Base-by-base conservation (phyloP, 345 rosid species). In the Citrus medica region DNA sequence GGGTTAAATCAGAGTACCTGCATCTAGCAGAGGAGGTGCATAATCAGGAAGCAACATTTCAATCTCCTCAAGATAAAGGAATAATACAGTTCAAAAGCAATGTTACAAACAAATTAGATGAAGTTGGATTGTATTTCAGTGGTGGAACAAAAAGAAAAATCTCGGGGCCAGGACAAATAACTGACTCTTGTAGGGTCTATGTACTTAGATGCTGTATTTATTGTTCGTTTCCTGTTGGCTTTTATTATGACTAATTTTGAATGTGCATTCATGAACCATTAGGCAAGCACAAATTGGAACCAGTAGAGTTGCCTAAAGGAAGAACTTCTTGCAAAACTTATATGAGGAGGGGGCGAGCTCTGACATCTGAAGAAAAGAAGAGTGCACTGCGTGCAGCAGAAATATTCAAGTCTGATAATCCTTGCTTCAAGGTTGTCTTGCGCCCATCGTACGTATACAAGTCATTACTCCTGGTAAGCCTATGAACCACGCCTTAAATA, bases 361-460 rank as follows among this genome's bases (percentile, higher is more conserved):
- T 66, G 24, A 85, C 83, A 17, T 10, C 66, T 2, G 87, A 84
- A 81, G 86, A 78, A 46, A 85, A 77, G 53, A 68, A 69, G 46
- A 81, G 71, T 32, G 66, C 86, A 8, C 25, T 78, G 22, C 78
- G 14, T 72, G 82, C 81, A 63, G 86, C 88, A 65, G 60, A 68
- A 61, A 73, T 24, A 71, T 85, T 84, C 71, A 78, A 81, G 69
- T 63, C 87, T 2, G 51, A 73, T 33, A 75, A 84, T 73, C 88
- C 90, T 13, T 88, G 77, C 79, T 88, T 78, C 78, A 75, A 76
- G 74, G 79, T 85, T 61, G 76, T 75, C 74, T 66, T 85, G 82
- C 82, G 81, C 28, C 87, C 84, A 5, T 84, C 87, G 21, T 79
- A 84, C 37, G 78, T 80, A 16, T 79, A 79, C 22, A 80, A 78